These are phyloP conservation scores for Singerocomus rubriflavus DNA, from an alignment of 1,284 basidiomycete species.

Conservation along the genomic window DNA sequence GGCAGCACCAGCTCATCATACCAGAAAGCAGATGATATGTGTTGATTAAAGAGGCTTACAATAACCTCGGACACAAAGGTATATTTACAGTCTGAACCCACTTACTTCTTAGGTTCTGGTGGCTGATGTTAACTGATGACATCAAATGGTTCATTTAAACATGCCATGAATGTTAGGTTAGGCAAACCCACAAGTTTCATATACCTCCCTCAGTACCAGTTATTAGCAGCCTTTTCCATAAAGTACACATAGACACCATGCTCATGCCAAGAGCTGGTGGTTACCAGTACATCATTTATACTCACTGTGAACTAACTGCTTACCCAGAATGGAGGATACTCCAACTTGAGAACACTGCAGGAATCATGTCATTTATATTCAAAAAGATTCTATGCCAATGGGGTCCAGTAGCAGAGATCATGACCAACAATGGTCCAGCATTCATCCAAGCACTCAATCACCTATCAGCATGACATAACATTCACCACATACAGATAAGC, in stretches of 20 bases:
- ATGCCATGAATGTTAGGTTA: background rate
- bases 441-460: too few relatives aligned
- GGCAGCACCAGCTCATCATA: background rate
- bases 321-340: background rate
- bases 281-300: background rate
- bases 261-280: background rate
- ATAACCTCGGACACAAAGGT: background rate
- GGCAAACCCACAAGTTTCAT: rapidly evolving
- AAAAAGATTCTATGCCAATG: too few relatives aligned
- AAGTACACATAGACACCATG: background rate
- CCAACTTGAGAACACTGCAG: background rate
- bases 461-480: too few relatives aligned
- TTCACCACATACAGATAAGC: too few relatives aligned
- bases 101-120: background rate
- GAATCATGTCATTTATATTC: background rate
- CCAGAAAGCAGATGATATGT: rapidly evolving
- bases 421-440: too few relatives aligned
- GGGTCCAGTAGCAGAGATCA: too few relatives aligned
- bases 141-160: background rate
- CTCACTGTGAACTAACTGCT: background rate
- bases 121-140: background rate
- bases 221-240: background rate
- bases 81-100: rapidly evolving
- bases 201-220: background rate
- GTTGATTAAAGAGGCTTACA: background rate